Evolutionary conservation across 2,329 filamentous ascomycete genomes (phyloP).

Genomic region (Aspergillus fumigatiaffinis): DNA sequence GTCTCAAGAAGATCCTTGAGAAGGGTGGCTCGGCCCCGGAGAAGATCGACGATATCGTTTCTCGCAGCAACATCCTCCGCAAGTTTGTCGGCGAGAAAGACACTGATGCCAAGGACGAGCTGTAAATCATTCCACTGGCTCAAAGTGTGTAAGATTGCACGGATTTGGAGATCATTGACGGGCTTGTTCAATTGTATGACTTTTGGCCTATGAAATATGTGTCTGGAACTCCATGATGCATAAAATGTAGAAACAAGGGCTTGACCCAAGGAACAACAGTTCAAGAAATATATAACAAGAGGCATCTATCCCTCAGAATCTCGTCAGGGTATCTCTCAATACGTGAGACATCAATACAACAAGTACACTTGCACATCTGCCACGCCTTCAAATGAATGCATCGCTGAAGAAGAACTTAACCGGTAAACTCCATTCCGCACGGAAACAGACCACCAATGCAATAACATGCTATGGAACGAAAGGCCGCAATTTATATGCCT

Average conservation of each 20-base stretch:
- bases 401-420: background rate
- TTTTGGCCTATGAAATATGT: background rate
- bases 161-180: background rate
- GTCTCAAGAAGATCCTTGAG: constrained; percentile 73
- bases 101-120: constrained; percentile 63
- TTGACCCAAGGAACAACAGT: background rate
- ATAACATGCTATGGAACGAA: background rate
- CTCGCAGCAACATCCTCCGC: constrained; percentile 81
- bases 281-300: background rate
- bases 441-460: background rate
- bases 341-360: background rate
- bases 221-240: background rate
- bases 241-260: background rate
- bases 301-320: background rate
- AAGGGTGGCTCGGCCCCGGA: constrained; percentile 81
- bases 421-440: constrained; percentile 3
- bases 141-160: background rate
- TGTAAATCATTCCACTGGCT: constrained; percentile 37
- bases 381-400: background rate
- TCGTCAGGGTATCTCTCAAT: background rate
- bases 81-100: constrained; percentile 65
- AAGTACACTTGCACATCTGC: background rate
- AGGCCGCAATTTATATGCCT: background rate
- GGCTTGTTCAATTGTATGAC: background rate
- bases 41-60: constrained; percentile 84